Base-by-base conservation (phyloP, 2,329 filamentous ascomycete genomes). In the Microsporum canis region DNA sequence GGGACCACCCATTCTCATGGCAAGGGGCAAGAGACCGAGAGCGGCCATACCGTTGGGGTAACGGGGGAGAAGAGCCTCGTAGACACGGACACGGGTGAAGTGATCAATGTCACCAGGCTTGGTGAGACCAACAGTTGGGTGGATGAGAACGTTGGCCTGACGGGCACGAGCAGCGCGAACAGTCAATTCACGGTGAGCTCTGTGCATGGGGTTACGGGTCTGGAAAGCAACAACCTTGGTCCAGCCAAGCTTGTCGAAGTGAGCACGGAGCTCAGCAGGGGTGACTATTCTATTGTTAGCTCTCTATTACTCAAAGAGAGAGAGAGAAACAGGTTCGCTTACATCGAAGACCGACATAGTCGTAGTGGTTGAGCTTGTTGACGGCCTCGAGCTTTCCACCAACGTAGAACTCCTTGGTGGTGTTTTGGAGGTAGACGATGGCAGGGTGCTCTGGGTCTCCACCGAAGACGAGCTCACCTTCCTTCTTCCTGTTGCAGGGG, bases 161-260 rank as follows among this genome's bases (percentile, higher is more conserved):
- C 95, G 89, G 62, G 88, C 88, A 70, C 94, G 92, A 67, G 94
- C 94, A 68, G 94, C 94, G 71, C 94, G 91, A 72, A 99, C 94
- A 63, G 94, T 99, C 76, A 99, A 81, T 80, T 99, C 94, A 78
- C 94, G 86, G 79, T 99, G 94, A 75, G 94, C 94, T 71, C 94
- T 88, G 82, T 99, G 94, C 94, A 99, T 99, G 69, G 94, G 94
- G 80, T 99, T 99, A 76, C 91, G 76, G 66, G 94, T 99, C 83
- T 99, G 94, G 88, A 99, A 99, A 72, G 94, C 94, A 66, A 99
- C 94, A 69, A 99, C 92, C 76, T 88, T 87, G 76, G 88, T 87
- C 94, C 94, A 99, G 78, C 94, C 94, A 70, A 99, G 90, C 84
- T 99, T 99, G 83, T 97, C 94, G 73, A 99, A 99, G 82, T 97